phyloP scores from a whole-genome alignment of 2,329 filamentous ascomycete genomes.

The Elsinoe fawcettii region DNA sequence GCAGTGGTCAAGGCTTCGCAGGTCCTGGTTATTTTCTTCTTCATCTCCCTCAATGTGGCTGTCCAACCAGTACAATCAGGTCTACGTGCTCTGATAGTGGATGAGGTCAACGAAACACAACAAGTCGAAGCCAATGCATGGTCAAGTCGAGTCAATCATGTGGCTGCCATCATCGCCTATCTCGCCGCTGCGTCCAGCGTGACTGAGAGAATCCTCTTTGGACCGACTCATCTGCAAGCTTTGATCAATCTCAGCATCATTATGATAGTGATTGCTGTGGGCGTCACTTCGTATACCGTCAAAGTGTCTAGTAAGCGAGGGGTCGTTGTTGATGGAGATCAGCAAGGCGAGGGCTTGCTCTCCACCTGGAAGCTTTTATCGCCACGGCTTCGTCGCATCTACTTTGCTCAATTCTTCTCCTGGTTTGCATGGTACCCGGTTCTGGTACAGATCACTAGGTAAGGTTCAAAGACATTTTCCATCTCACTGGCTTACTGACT shows the following conservation, averaged over 20 bases:
- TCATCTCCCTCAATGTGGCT: neutral
- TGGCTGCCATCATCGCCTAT: neutral
- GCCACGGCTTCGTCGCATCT: neutral
- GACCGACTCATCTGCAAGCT: neutral
- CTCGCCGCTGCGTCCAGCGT: neutral
- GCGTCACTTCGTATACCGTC: neutral
- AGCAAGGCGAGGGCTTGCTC: neutral
- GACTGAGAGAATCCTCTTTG: neutral
- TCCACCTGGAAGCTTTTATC: neutral
- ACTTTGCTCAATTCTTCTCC: neutral
- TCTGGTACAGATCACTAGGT: neutral
- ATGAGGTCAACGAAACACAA: neutral
- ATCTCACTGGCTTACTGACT: neutral
- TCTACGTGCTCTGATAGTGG: neutral
- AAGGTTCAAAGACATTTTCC: neutral
- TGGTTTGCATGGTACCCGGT: conserved; percentile 1
- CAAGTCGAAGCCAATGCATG: neutral
- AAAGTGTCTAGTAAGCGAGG: neutral
- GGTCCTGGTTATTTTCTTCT: neutral
- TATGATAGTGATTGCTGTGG: neutral
- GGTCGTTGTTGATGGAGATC: neutral
- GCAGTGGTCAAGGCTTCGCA: neutral
- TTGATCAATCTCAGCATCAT: neutral
- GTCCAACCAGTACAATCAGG: neutral
- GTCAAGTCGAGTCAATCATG: neutral